Evolutionary conservation across 768 basidiomycete species (phyloP), one percentile per base, ranked within the genome.

Genomic region (Suillus variegatus): DNA sequence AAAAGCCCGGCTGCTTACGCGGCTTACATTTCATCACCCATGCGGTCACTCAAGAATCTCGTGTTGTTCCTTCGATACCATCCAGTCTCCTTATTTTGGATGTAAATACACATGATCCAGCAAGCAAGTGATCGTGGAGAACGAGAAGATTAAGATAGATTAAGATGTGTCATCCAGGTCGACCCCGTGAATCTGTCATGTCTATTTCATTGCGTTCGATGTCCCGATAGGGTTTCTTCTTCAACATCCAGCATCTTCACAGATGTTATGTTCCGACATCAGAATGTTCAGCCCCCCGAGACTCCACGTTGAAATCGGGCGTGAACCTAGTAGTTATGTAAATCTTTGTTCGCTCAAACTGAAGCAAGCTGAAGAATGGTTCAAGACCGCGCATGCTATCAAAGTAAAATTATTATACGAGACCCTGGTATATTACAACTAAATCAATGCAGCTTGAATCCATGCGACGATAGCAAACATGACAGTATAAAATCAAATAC

Each of bases 1-100:
- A 65, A 51, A 62, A 65, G 43, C 61, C 51, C 62, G 64, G 62
- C 40, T 18, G 64, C 43, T 63, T 62, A 63, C 47, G 62, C 62
- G 49, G 6, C 41, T 38, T 44, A 22, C 64, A 20, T 63, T 63
- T 32, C 41, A 22, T n/a, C 36, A 56, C 12, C 36, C 36, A 32
- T 40, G 16, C 62, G 51, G 49, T 20, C 62, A 63, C 61, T 60
- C n/a, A 40, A 61, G 57, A 63, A 63, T 60, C 38, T 18, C 12
- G 20, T 35, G 25, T 40, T 32, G 6, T 60, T 60, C 61, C 61
- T 60, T 62, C 56, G 47, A 36, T 57, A 58, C 58, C 25, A 57
- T 20, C 28, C 35, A 25, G 41, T 7, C 38, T 61, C 54, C 62
- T 60, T 61, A 38, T 58, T 63, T 63, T 61, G 16, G 62, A 32